Evolutionary conservation across 345 rosid species (phyloP).

Genomic region (Turnera subulata): DNA sequence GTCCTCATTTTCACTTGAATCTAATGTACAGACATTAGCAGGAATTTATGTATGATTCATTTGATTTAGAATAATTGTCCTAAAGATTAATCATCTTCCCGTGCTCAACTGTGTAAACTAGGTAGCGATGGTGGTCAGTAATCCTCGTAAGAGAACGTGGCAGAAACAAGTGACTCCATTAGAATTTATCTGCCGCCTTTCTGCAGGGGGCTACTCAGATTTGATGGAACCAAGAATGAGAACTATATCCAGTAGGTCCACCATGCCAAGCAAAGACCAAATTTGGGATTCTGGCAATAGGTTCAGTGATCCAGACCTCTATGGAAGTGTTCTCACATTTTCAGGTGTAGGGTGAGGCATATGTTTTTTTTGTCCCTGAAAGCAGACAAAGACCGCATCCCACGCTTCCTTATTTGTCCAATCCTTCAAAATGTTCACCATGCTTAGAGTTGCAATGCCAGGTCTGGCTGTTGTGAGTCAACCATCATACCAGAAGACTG

Average conservation of each 20-base stretch:
- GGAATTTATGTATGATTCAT: neutral
- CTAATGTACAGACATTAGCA: neutral
- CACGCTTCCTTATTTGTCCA: neutral
- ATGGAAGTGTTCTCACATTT: neutral
- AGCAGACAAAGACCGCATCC: neutral
- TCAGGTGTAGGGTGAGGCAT: neutral
- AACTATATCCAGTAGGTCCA: neutral
- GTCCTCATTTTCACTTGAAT: neutral
- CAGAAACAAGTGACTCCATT: neutral
- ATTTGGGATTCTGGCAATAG: neutral
- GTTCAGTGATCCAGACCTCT: neutral
- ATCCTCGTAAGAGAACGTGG: neutral
- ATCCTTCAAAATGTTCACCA: neutral
- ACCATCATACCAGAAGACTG: conserved; percentile 66
- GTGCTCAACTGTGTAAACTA: neutral
- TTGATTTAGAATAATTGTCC: neutral
- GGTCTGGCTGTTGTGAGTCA: conserved; percentile 93
- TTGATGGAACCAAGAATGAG: neutral
- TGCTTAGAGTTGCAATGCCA: conserved; percentile 76
- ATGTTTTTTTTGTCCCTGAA: too few relatives aligned
- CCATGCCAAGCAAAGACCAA: neutral
- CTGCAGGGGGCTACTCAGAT: neutral
- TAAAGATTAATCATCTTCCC: neutral
- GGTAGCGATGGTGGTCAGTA: neutral
- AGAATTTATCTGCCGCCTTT: neutral